Percentiles rank a stretch among this genome's conserved stretches.
Evolutionary conservation across 1,284 basidiomycete species (phyloP).

Genomic region (Pterula multifida): DNA sequence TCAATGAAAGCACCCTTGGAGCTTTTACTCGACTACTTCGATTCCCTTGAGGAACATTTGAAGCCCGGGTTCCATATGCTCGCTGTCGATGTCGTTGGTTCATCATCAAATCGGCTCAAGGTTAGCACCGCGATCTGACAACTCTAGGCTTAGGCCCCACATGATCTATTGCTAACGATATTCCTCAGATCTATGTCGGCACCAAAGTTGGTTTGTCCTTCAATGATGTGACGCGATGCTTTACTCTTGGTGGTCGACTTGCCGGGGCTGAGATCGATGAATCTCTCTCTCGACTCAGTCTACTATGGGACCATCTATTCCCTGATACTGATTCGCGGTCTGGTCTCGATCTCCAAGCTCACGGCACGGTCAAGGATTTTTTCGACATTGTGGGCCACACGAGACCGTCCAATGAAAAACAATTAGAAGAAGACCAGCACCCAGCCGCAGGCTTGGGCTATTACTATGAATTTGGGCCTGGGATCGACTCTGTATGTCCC

Average conservation of each 20-base stretch:
- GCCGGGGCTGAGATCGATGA: neutral
- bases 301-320: conserved; percentile 1
- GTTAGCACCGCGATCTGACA: conserved; percentile 7
- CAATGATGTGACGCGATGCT: neutral
- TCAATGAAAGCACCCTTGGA: conserved; percentile 15
- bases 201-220: neutral
- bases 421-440: neutral
- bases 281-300: neutral
- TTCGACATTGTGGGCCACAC: neutral
- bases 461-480: conserved; percentile 1
- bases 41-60: conserved; percentile 11
- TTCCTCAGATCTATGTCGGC: neutral
- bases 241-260: neutral
- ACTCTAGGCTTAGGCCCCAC: neutral
- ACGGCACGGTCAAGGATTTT: too few species aligned
- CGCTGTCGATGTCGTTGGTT: conserved; percentile 17
- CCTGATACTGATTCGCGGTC: neutral
- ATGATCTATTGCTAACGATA: neutral
- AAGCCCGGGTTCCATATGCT: conserved; percentile 17
- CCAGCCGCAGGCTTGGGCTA: neutral
- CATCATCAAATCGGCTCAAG: conserved; percentile 17
- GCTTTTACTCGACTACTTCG: conserved; percentile 15
- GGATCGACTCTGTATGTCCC: neutral
- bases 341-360: neutral
- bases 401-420: neutral